A percentile compares a stretch with the other conserved stretches of the same genome.
phyloP scores from a whole-genome alignment of 2,329 filamentous ascomycete genomes.

The Sclerotinia minor region DNA sequence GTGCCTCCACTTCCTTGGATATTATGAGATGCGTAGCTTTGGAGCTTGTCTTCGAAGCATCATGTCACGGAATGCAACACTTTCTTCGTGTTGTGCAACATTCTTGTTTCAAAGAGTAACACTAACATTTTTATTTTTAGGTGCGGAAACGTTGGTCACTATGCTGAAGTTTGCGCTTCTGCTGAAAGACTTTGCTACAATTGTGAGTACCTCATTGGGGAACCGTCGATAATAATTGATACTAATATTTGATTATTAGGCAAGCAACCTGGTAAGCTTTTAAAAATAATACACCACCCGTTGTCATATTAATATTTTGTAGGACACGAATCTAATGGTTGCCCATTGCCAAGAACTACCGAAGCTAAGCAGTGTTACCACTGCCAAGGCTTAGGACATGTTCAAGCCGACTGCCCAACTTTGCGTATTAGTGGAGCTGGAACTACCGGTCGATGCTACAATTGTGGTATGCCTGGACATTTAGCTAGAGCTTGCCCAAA shows the following conservation, averaged over 20 bases:
- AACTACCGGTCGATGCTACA: slow-evolving; percentile 89
- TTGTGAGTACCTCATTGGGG: slow-evolving; percentile 61
- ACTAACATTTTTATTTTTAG: slow-evolving; percentile 13
- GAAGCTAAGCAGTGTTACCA: slow-evolving; percentile 99
- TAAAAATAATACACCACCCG: not conserved
- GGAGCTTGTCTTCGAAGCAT: not conserved
- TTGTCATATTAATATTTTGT: slow-evolving; percentile 26
- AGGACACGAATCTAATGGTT: slow-evolving; percentile 97
- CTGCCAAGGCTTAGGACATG: slow-evolving; percentile 96
- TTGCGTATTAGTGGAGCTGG: slow-evolving; percentile 83
- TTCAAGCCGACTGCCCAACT: slow-evolving; percentile 98
- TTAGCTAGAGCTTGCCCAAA: slow-evolving; percentile 86
- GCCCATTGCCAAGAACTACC: slow-evolving; percentile 92
- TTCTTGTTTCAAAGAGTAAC: slow-evolving; percentile 11
- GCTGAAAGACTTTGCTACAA: slow-evolving; percentile 99
- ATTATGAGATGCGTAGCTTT: not conserved
- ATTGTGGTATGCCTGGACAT: slow-evolving; percentile 90
- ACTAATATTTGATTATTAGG: slow-evolving; percentile 46
- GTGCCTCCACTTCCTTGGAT: not conserved
- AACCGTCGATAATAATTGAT: not conserved
- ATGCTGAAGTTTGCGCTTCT: slow-evolving; percentile 90
- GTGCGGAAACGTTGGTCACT: slow-evolving; percentile 79
- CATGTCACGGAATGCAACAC: not conserved
- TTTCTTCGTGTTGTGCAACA: not conserved
- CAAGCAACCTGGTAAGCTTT: slow-evolving; percentile 72